Evolutionary conservation across 2,329 filamentous ascomycete species (phyloP), one percentile per base, ranked within the genome.

Genomic region (Chalaropsis thielavioides): DNA sequence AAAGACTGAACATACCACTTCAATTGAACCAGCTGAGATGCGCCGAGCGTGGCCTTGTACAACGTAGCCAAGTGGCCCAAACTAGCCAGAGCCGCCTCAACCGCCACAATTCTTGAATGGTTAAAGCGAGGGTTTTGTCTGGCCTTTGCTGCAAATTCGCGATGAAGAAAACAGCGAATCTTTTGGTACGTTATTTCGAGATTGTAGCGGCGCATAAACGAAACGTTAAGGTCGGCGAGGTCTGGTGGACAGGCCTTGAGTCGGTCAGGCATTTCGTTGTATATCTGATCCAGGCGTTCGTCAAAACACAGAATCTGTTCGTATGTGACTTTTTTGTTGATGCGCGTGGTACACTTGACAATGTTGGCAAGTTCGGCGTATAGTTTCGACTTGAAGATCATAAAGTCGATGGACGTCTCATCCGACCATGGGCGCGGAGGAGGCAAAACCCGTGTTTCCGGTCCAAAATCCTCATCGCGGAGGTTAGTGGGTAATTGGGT

Each of bases 131-230:
- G 79, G 70, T 92, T 94, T 67, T 88, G 83, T 60, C 88, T 80
- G 4, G 91, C 89, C 67, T 86, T 83, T n/a, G 83, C 79, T 66
- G 96, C 81, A 73, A 94, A 96, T 68, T 91, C 91, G 62, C 91
- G 83, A 74, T 99, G 94, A 46, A 99, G 81, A 24, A 96, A 83
- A 70, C 90, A 95, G 70, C 95, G 81, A 19, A 91, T 88, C 75
- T 95, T 96, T 68, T 95, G 85, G 72, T 91, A 95, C 4, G 96
- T 76, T 61, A 94, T 86, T 68, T 94, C 89, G 40, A 96, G 77
- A 65, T 88, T 88, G 72, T 91, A 92, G 35, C 92, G 85, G 62
- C 92, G 88, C 77, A 95, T 87, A 66, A 96, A 86, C 67, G 94
- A 82, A 31, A 90, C 89, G 73, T 94, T 85, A 19, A 95, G 86